These are phyloP conservation scores for Beauveria brongniartii DNA, from an alignment of 2,329 filamentous ascomycete species.

Conservation along the genomic window DNA sequence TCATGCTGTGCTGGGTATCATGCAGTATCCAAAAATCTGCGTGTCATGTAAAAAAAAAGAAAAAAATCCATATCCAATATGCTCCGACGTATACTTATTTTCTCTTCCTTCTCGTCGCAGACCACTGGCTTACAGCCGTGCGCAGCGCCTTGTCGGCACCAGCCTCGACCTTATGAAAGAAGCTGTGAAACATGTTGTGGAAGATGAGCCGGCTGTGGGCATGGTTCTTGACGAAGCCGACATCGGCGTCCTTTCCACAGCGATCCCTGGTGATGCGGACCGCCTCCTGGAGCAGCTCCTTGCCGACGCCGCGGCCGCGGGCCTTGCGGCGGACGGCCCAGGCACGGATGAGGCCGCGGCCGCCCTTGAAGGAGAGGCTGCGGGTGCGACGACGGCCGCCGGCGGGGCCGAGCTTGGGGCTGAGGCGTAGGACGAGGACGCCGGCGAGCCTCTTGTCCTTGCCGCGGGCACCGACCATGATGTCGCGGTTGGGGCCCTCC, in stretches of 20 bases:
- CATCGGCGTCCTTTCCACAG: slow-evolving; percentile 57
- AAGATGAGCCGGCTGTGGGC: slow-evolving; percentile 62
- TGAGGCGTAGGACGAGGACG: slow-evolving; percentile 59
- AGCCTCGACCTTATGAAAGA: slow-evolving; percentile 51
- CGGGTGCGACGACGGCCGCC: slow-evolving; percentile 24
- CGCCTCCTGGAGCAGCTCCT: slow-evolving; percentile 64
- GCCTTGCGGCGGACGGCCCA: slow-evolving; percentile 72
- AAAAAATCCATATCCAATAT: background rate
- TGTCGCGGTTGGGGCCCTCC: slow-evolving; percentile 33
- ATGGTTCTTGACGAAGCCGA: slow-evolving; percentile 70
- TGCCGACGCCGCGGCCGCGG: slow-evolving; percentile 63
- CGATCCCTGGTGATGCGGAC: slow-evolving; percentile 58
- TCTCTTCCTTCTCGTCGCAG: slow-evolving; percentile 38
- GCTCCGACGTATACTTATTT: slow-evolving; percentile 2
- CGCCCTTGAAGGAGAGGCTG: slow-evolving; percentile 36
- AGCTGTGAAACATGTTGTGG: slow-evolving; percentile 53
- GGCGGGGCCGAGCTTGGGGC: slow-evolving; percentile 29
- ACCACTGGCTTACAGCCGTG: slow-evolving; percentile 40
- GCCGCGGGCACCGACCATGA: slow-evolving; percentile 58
- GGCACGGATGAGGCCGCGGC: slow-evolving; percentile 64
- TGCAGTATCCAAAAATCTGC: background rate
- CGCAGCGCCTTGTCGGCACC: slow-evolving; percentile 47
- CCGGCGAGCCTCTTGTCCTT: slow-evolving; percentile 60
- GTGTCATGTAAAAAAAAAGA: background rate
- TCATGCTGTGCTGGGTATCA: slow-evolving; percentile 9